phyloP scores from a whole-genome alignment of 768 basidiomycete genomes.

The Pulveroboletus frians region DNA sequence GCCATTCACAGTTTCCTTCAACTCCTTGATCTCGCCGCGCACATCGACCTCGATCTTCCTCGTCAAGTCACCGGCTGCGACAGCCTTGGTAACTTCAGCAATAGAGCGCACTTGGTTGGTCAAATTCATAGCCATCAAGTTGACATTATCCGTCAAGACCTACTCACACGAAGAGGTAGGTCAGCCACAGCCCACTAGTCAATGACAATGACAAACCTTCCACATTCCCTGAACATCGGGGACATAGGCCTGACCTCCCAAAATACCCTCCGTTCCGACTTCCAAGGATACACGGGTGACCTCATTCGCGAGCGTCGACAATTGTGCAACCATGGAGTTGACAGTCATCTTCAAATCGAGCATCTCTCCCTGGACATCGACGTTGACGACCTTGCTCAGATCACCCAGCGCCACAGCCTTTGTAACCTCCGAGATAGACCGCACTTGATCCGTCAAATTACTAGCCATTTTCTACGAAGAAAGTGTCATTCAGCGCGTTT shows the following conservation, averaged over 20 bases:
- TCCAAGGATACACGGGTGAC: slow-evolving; percentile 92
- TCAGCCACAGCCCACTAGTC: slow-evolving; percentile 13
- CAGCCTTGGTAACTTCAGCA: slow-evolving; percentile 91
- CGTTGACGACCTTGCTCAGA: slow-evolving; percentile 76
- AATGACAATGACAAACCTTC: slow-evolving; percentile 51
- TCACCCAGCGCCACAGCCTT: slow-evolving; percentile 80
- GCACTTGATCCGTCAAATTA: slow-evolving; percentile 81
- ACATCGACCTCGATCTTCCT: slow-evolving; percentile 92
- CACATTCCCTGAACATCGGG: slow-evolving; percentile 94
- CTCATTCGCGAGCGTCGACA: slow-evolving; percentile 70
- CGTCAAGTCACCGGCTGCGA: slow-evolving; percentile 87
- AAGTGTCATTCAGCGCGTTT: not conserved
- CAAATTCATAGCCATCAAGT: slow-evolving; percentile 85
- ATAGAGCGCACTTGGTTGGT: slow-evolving; percentile 88
- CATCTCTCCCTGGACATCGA: slow-evolving; percentile 94
- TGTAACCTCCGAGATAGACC: slow-evolving; percentile 85
- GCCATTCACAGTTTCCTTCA: slow-evolving; percentile 90
- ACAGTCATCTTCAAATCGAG: slow-evolving; percentile 77
- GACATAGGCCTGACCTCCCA: slow-evolving; percentile 89
- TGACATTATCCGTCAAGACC: slow-evolving; percentile 75
- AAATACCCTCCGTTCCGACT: slow-evolving; percentile 87
- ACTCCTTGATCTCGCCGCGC: slow-evolving; percentile 84
- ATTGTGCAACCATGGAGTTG: slow-evolving; percentile 71
- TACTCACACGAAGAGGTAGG: slow-evolving; percentile 11
- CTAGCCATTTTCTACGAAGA: slow-evolving; percentile 74